Percentiles rank a stretch among this genome's conserved stretches.
Evolutionary conservation across 306 rosid genomes (phyloP).

Genomic region (Prunus salicina): DNA sequence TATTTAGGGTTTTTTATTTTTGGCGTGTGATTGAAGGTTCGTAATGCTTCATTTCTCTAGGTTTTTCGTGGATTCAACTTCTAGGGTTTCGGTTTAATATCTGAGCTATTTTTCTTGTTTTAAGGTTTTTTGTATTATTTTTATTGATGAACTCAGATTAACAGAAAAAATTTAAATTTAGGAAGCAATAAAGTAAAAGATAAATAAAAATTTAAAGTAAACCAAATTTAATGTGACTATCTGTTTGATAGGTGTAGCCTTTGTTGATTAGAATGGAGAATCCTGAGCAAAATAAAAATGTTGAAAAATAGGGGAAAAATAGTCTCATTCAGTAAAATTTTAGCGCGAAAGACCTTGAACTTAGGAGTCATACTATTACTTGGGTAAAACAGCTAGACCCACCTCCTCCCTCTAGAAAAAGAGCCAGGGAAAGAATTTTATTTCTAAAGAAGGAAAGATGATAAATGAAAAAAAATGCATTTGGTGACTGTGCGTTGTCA

Average conservation of each 20-base stretch:
- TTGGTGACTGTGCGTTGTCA: background rate
- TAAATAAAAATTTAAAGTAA: background rate
- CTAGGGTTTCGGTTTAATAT: constrained; percentile 10
- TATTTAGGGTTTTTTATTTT: background rate
- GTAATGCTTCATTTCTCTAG: constrained; percentile 1
- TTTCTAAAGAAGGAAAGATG: background rate
- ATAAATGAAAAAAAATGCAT: background rate
- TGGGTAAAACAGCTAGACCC: background rate
- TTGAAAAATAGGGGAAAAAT: background rate
- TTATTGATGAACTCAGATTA: background rate
- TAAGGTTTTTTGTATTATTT: background rate
- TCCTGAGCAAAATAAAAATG: background rate
- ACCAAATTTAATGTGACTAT: background rate
- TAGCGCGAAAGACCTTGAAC: constrained; percentile 7
- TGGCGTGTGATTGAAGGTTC: constrained; percentile 5
- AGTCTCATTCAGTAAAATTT: background rate
- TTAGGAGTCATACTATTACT: background rate
- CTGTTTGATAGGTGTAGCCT: background rate
- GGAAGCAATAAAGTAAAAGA: background rate
- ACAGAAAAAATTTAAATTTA: background rate
- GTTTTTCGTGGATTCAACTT: background rate
- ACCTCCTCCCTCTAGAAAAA: background rate
- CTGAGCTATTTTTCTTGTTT: background rate
- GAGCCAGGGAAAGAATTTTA: background rate
- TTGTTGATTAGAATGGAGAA: constrained; percentile 7